Conservation (phyloP, 1,284 basidiomycete species). For the Tranzscheliella williamsii region DNA sequence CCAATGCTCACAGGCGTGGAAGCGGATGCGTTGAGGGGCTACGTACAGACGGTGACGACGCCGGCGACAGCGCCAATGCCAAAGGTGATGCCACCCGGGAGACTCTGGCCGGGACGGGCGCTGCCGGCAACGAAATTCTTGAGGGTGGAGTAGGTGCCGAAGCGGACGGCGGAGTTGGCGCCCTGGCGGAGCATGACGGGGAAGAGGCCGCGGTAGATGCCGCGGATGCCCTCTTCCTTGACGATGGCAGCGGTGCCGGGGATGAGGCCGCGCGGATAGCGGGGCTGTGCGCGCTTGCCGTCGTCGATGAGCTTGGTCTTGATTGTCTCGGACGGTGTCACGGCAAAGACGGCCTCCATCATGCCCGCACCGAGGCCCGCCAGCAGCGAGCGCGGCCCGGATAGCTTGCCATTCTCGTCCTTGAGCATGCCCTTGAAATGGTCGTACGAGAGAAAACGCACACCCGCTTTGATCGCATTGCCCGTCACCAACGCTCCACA, state of each 20-base stretch:
- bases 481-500: slow-evolving; percentile 55
- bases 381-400: slow-evolving; percentile 52
- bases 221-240: slow-evolving; percentile 74
- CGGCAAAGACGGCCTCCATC: slow-evolving; percentile 90
- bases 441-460: slow-evolving; percentile 93
- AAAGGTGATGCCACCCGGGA: slow-evolving; percentile 88
- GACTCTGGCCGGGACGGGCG: slow-evolving; percentile 76
- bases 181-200: slow-evolving; percentile 98
- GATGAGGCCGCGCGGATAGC: slow-evolving; percentile 78
- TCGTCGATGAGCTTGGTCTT: slow-evolving; percentile 99
- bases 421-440: slow-evolving; percentile 83
- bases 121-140: slow-evolving; percentile 82
- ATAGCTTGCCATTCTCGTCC: slow-evolving; percentile 64
- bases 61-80: slow-evolving; percentile 91
- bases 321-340: slow-evolving; percentile 97
- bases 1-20: too few species aligned
- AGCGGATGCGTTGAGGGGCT: neutral
- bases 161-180: slow-evolving; percentile 94
- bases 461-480: slow-evolving; percentile 62
- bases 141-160: slow-evolving; percentile 89
- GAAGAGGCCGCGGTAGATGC: slow-evolving; percentile 89
- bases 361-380: slow-evolving; percentile 94
- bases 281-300: slow-evolving; percentile 78
- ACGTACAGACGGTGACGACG: slow-evolving; percentile 84
- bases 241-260: slow-evolving; percentile 85